Conservation (phyloP, 2,329 filamentous ascomycete species). For the Botryosphaeria dothidea region DNA sequence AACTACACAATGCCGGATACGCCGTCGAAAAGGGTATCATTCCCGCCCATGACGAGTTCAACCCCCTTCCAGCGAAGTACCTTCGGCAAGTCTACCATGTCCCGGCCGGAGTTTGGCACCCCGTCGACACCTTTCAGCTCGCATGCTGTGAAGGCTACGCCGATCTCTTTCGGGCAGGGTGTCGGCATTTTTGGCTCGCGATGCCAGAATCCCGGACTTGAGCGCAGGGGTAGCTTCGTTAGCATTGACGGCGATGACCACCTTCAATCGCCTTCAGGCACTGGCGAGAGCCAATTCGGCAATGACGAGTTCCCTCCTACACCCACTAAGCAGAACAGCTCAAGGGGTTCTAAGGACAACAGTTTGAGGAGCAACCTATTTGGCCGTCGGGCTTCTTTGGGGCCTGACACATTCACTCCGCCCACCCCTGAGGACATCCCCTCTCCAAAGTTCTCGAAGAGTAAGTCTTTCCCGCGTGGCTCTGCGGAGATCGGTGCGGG, state of each 20-base stretch:
- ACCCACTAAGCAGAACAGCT: constrained; percentile 72
- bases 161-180: constrained; percentile 67
- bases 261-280: constrained; percentile 59
- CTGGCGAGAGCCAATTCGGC: constrained; percentile 57
- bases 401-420: constrained; percentile 48
- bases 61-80: constrained; percentile 50
- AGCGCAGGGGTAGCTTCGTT: constrained; percentile 69
- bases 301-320: constrained; percentile 86
- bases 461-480: constrained; percentile 38
- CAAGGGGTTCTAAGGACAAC: constrained; percentile 51
- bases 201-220: constrained; percentile 33
- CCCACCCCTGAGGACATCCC: constrained; percentile 33
- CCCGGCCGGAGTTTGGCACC: constrained; percentile 72
- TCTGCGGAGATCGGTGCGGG: constrained; percentile 7
- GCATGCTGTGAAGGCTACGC: constrained; percentile 60
- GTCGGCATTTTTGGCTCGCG: constrained; percentile 60
- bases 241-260: constrained; percentile 79
- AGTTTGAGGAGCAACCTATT: constrained; percentile 54
- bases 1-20: constrained; percentile 84
- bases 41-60: constrained; percentile 59
- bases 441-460: constrained; percentile 28
- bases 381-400: constrained; percentile 47
- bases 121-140: constrained; percentile 81
- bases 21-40: constrained; percentile 88
- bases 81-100: constrained; percentile 63